Percentiles rank a stretch among this genome's conserved stretches.
Evolutionary conservation across 306 rosid genomes (phyloP).

Genomic region (Canavalia gladiata): DNA sequence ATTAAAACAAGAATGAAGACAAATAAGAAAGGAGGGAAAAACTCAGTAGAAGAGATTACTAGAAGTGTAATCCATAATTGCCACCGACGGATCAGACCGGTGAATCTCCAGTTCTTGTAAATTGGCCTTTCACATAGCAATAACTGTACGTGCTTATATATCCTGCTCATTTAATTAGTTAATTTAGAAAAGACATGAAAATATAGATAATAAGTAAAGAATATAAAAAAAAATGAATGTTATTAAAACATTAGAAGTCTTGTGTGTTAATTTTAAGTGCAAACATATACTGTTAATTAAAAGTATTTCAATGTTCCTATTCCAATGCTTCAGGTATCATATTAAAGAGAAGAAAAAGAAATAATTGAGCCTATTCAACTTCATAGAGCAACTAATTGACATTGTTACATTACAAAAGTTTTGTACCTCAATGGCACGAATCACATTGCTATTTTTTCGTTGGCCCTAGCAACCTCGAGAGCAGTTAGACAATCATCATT

Average conservation of each 20-base stretch:
- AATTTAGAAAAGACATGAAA: constrained; percentile 37
- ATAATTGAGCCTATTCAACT: constrained; percentile 36
- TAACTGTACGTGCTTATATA: constrained; percentile 71
- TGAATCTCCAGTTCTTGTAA: constrained; percentile 80
- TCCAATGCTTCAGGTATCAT: constrained; percentile 24
- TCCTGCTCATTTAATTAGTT: constrained; percentile 69
- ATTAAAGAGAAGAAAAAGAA: constrained; percentile 37
- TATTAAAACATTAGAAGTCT: constrained; percentile 41
- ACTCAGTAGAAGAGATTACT: constrained; percentile 64
- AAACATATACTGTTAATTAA: constrained; percentile 20
- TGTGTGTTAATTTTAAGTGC: neutral
- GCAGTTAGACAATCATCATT: constrained; percentile 97
- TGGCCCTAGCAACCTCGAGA: constrained; percentile 89
- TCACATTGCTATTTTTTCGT: constrained; percentile 75
- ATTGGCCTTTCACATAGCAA: constrained; percentile 85
- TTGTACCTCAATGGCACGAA: constrained; percentile 86
- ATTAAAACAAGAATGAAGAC: constrained; percentile 9
- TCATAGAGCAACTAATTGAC: constrained; percentile 11
- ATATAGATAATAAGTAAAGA: constrained; percentile 29
- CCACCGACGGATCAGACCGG: constrained; percentile 86
- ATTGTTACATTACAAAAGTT: constrained; percentile 7
- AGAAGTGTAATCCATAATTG: constrained; percentile 59
- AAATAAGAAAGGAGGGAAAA: constrained; percentile 11
- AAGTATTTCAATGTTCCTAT: constrained; percentile 25
- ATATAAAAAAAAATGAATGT: constrained; percentile 9